Percentiles rank a stretch among this genome's conserved stretches.
phyloP scores from a whole-genome alignment of 1,284 basidiomycete species.

The Malassezia brasiliensis region DNA sequence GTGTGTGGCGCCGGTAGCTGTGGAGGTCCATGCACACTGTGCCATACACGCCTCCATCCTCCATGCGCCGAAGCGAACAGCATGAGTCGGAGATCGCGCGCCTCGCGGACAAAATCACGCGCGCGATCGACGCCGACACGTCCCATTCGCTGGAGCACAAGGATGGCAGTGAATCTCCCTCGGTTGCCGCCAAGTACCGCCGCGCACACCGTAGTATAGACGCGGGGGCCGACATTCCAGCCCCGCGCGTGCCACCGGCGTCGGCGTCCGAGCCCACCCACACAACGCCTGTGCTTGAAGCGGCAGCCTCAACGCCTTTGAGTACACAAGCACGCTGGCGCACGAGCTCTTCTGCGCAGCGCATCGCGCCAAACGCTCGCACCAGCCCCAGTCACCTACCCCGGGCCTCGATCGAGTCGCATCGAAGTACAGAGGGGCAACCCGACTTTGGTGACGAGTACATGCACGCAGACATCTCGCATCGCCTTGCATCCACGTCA shows the following conservation, averaged over 20 bases:
- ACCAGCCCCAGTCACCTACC: too few relatives aligned
- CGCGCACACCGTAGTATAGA: neutral
- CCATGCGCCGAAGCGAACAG: constrained; percentile 3
- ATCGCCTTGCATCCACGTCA: too few relatives aligned
- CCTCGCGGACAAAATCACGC: neutral
- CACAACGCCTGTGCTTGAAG: too few relatives aligned
- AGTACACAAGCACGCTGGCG: too few relatives aligned
- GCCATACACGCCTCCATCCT: neutral
- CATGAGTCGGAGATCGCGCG: constrained; percentile 2
- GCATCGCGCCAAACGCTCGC: too few relatives aligned
- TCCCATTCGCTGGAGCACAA: neutral
- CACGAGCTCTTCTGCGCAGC: too few relatives aligned
- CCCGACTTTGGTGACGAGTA: constrained; percentile 5
- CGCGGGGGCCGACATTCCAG: too few relatives aligned
- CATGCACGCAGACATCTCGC: neutral
- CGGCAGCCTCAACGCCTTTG: too few relatives aligned
- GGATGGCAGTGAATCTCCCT: neutral
- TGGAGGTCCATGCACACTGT: neutral
- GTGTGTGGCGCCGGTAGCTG: neutral
- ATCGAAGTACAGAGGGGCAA: neutral
- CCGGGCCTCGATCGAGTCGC: neutral
- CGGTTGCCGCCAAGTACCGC: neutral
- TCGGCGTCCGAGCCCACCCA: too few relatives aligned
- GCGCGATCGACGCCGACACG: neutral
- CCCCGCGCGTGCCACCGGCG: too few relatives aligned